These are phyloP conservation scores for Achaetomium macrosporum DNA, from an alignment of 2,329 filamentous ascomycete species.

Conservation along the genomic window DNA sequence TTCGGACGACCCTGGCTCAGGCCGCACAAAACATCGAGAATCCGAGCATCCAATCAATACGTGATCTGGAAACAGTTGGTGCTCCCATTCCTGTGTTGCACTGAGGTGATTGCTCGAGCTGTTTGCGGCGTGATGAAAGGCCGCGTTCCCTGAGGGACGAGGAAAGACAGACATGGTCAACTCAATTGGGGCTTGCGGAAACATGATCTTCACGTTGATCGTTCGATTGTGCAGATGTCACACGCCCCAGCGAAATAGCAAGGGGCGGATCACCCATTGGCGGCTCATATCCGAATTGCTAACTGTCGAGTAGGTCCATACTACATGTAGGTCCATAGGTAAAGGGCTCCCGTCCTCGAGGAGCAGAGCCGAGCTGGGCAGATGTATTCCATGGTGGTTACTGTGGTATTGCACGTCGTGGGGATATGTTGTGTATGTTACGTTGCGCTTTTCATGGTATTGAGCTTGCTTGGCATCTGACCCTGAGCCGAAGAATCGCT, in stretches of 20 bases:
- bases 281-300: not conserved
- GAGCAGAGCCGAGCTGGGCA: too few relatives aligned
- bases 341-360: too few relatives aligned
- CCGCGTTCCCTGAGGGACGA: not conserved
- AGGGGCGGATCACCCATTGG: not conserved
- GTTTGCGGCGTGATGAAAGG: not conserved
- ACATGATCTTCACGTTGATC: constrained; percentile 10
- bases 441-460: too few relatives aligned
- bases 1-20: constrained; percentile 15
- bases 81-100: not conserved
- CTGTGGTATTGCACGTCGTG: too few relatives aligned
- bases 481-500: too few relatives aligned
- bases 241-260: constrained; percentile 10
- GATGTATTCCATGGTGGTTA: too few relatives aligned
- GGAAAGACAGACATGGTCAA: not conserved
- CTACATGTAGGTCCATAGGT: too few relatives aligned
- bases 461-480: too few relatives aligned
- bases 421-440: not conserved
- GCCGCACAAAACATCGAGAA: constrained; percentile 4
- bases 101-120: not conserved
- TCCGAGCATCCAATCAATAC: constrained; percentile 12
- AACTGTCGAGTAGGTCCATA: too few relatives aligned
- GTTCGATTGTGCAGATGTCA: constrained; percentile 13
- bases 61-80: not conserved
- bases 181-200: constrained; percentile 14